Conservation (phyloP, 2,329 filamentous ascomycete genomes). For the Colletotrichum spinosum region DNA sequence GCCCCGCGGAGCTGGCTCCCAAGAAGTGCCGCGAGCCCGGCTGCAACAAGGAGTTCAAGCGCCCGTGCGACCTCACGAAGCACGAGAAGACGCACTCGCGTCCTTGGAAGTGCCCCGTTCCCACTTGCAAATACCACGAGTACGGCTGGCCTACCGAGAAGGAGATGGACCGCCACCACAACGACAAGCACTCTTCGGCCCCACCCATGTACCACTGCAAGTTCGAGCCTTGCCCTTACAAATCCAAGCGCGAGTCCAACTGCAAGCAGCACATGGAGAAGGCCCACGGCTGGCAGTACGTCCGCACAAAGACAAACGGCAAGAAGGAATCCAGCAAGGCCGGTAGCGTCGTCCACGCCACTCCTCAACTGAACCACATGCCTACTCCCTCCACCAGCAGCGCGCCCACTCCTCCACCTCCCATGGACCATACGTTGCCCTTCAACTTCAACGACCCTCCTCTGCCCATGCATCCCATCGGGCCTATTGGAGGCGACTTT, state of each 20-base stretch:
- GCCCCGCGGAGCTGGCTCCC: slow-evolving; percentile 83
- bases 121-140: slow-evolving; percentile 88
- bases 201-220: slow-evolving; percentile 87
- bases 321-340: slow-evolving; percentile 65
- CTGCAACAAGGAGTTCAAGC: slow-evolving; percentile 93
- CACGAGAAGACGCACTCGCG: slow-evolving; percentile 98
- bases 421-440: slow-evolving; percentile 55
- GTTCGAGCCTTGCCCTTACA: slow-evolving; percentile 88
- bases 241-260: slow-evolving; percentile 95
- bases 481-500: slow-evolving; percentile 39
- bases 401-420: slow-evolving; percentile 65
- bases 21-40: slow-evolving; percentile 80
- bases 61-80: slow-evolving; percentile 97
- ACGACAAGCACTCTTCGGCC: slow-evolving; percentile 90
- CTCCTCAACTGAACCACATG: slow-evolving; percentile 71
- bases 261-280: slow-evolving; percentile 99
- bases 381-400: slow-evolving; percentile 71
- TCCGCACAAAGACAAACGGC: slow-evolving; percentile 92
- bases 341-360: slow-evolving; percentile 60
- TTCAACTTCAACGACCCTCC: slow-evolving; percentile 39
- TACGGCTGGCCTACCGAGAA: slow-evolving; percentile 98
- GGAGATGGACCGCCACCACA: slow-evolving; percentile 94
- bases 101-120: slow-evolving; percentile 90
- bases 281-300: slow-evolving; percentile 89
- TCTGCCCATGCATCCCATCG: slow-evolving; percentile 27